Evolutionary conservation across 2,329 filamentous ascomycete genomes (phyloP).

Genomic region (Hymenoscyphus fructigenus): DNA sequence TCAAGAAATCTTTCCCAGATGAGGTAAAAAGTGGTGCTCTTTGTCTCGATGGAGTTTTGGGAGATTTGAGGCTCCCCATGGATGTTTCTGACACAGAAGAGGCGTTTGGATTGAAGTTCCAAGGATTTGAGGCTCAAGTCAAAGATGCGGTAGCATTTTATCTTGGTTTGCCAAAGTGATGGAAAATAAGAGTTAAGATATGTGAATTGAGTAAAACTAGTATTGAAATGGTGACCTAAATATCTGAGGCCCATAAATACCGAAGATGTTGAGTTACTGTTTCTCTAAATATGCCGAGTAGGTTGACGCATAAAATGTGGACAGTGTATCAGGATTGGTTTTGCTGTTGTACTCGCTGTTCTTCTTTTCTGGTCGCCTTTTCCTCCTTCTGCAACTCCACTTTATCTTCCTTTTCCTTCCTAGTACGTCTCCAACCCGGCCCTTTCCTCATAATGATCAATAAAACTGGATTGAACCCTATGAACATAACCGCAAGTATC

Average conservation of each 20-base stretch:
- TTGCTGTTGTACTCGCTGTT: not conserved
- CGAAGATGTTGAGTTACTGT: not conserved
- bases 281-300: not conserved
- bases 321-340: not conserved
- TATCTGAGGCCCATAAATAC: not conserved
- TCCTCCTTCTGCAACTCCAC: not conserved
- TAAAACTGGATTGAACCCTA: conserved; percentile 43
- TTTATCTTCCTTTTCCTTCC: conserved; percentile 28
- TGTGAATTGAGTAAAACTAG: too few species aligned
- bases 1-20: conserved; percentile 20
- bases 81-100: conserved; percentile 18
- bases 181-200: not conserved
- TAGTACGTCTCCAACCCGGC: conserved; percentile 43
- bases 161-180: conserved; percentile 11
- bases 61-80: conserved; percentile 6
- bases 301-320: not conserved
- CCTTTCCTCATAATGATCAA: conserved; percentile 45
- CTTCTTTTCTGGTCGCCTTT: not conserved
- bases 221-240: not conserved
- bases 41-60: conserved; percentile 8
- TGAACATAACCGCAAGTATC: conserved; percentile 45
- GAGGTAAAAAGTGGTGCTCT: conserved; percentile 20
- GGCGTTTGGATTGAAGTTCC: conserved; percentile 19
- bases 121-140: conserved; percentile 18
- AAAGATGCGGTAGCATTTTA: conserved; percentile 19